Base-by-base conservation (phyloP, 495 filamentous ascomycete genomes). In the Podospora australis region DNA sequence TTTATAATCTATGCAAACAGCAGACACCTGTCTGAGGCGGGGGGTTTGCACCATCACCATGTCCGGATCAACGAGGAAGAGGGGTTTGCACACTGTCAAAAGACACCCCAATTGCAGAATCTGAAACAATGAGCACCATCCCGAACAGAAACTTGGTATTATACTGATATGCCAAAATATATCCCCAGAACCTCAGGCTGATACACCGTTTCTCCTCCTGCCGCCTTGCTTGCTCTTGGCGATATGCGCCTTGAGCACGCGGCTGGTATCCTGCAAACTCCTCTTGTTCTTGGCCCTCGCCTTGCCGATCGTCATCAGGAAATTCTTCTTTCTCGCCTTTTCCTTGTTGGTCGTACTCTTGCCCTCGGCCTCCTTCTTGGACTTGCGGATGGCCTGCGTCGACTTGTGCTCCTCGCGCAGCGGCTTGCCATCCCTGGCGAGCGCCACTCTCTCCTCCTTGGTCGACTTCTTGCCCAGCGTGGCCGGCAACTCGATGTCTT, bases 261-360 rank as follows among this genome's bases (percentile, higher is more conserved):
- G 85, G 54, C 79, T 78, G 36, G 82, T 88, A 59, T 96, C 83
- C 32, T 84, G 77, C 61, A 98, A 72, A 80, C 87, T 95, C 57
- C 88, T 76, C 82, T 95, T 96, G 62, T 87, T 82, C 74, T 96
- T 97, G 39, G 73, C 78, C 70, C 87, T 87, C 2, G 92, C 91
- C 74, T 97, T 97, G 39, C 90, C 87, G 29, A 97, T 66, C 23
- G 90, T 96, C 94, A 99, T 99, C 58, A 97, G 62, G 67, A 97
- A 94, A 65, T 97, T 97, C 82, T 99, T 97, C 74, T 82, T 84
- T 43, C 91, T 73, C 22, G 86, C 82, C 78, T 99, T 99, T 75
- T 99, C 94, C 75, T 87, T 87, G 70, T 99, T 99, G 56, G 92
- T 99, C 4, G 87, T 87, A 66, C 86, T 91, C 78, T 97, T 96